Base-by-base conservation (phyloP, 805 yeast species). In the Saitoella complicata region DNA sequence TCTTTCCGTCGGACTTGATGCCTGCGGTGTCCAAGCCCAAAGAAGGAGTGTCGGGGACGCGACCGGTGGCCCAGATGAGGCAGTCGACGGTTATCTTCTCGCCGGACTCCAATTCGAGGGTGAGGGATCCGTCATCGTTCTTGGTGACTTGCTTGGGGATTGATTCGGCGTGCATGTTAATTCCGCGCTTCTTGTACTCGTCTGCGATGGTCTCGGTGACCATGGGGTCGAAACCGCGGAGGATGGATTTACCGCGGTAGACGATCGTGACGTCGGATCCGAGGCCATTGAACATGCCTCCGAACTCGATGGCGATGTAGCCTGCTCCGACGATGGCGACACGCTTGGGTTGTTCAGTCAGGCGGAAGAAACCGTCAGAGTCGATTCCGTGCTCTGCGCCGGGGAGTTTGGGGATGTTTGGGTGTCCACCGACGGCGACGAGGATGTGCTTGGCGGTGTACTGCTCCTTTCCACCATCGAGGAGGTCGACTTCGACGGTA, bases 251-350 rank as follows among this genome's bases (percentile, higher is more conserved):
- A 52, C 94, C 93, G 68, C 99, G 78, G 50, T 88, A 82, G 49
- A 88, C 73, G 62, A 91, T 61, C 60, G 83, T 88, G 40, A 94
- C 80, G 53, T 88, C 85, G 10, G 88, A 60, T 11, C 94, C 94
- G 49, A 91, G 70, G 29, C 85, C 85, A 52, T 82, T 72, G 75
- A 91, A 88, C 39, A 91, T 86, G 50, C 98, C 98, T 5, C 96
- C 81, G 43, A 91, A 72, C 67, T 91, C 99, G 41, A 86, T 80
- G 46, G 95, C 97, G 60, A 91, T 91, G 66, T 91, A 91, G 39
- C 99, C 99, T 36, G 95, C 95, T 55, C 99, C 99, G 8, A 91
- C 95, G 49, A 91, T 71, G 1, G 93, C 97, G 31, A 88, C 97
- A 41, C 78, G 72, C 63, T 85, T 79, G 43, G 99, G 98, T 65